Evolutionary conservation across 2,329 filamentous ascomycete species (phyloP).

Genomic region (Paraconiothyrium brasiliense): DNA sequence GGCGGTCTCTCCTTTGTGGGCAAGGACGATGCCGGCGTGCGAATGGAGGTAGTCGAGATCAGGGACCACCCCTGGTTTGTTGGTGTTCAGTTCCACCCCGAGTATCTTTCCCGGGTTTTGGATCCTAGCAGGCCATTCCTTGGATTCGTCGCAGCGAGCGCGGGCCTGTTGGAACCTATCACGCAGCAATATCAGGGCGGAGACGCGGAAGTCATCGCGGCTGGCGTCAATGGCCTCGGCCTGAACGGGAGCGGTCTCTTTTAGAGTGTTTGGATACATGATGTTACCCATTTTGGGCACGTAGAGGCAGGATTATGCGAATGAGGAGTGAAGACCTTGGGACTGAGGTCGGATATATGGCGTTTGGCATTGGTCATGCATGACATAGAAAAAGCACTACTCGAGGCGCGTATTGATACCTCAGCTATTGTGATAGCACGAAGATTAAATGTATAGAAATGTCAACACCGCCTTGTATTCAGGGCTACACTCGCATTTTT

Average conservation of each 20-base stretch:
- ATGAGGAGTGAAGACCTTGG: neutral
- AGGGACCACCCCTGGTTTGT: slow-evolving; percentile 87
- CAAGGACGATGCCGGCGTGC: slow-evolving; percentile 78
- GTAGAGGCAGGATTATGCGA: neutral
- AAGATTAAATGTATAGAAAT: neutral
- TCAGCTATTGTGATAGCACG: neutral
- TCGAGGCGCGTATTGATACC: neutral
- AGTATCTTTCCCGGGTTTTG: slow-evolving; percentile 81
- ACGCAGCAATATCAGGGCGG: slow-evolving; percentile 41
- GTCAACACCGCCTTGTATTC: neutral
- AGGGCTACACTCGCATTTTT: neutral
- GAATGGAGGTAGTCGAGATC: slow-evolving; percentile 86
- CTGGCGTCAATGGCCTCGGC: slow-evolving; percentile 34
- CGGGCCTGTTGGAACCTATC: slow-evolving; percentile 69
- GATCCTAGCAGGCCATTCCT: slow-evolving; percentile 79
- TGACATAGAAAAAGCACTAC: neutral
- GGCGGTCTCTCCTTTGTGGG: slow-evolving; percentile 79
- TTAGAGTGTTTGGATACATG: slow-evolving; percentile 1
- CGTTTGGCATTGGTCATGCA: neutral
- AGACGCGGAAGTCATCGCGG: slow-evolving; percentile 31
- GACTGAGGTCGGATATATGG: neutral
- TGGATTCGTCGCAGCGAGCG: slow-evolving; percentile 82
- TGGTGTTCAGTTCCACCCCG: slow-evolving; percentile 87
- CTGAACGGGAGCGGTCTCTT: slow-evolving; percentile 25
- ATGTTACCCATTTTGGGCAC: neutral